Percentiles rank a stretch among this genome's conserved stretches.
These are phyloP conservation scores for Microdochium nivale DNA, from an alignment of 2,329 filamentous ascomycete species.

Conservation along the genomic window DNA sequence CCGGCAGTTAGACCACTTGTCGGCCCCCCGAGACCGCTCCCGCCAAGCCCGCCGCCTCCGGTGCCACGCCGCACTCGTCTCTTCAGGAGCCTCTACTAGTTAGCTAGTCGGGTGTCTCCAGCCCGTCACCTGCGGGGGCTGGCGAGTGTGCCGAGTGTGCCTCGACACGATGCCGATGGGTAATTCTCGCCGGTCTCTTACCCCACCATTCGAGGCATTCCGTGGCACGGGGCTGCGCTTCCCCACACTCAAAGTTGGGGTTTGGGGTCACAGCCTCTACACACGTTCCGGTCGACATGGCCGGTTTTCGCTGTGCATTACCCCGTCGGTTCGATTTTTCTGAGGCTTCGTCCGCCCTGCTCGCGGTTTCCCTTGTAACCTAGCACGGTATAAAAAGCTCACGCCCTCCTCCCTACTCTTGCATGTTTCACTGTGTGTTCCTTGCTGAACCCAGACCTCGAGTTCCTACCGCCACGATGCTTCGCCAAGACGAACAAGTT, in stretches of 20 bases:
- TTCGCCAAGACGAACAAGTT: constrained; percentile 11
- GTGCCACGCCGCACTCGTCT: too few relatives aligned
- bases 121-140: too few relatives aligned
- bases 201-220: neutral
- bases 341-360: neutral
- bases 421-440: neutral
- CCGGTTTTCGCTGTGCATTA: neutral
- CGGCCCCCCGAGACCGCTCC: too few relatives aligned
- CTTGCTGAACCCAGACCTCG: neutral
- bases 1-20: too few relatives aligned
- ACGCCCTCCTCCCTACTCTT: neutral
- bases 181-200: neutral
- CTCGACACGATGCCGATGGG: neutral
- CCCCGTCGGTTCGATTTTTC: neutral
- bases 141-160: too few relatives aligned
- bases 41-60: too few relatives aligned
- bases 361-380: neutral
- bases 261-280: neutral
- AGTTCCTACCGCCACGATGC: constrained; percentile 14
- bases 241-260: neutral
- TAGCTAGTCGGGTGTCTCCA: too few relatives aligned
- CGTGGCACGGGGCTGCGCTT: neutral
- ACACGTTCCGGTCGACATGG: neutral
- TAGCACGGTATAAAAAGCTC: neutral
- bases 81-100: too few relatives aligned